A percentile compares a stretch with the other conserved stretches of the same genome.
Conservation (phyloP, 108 stramenopile genomes). For the Cyclotella kingstonii region DNA sequence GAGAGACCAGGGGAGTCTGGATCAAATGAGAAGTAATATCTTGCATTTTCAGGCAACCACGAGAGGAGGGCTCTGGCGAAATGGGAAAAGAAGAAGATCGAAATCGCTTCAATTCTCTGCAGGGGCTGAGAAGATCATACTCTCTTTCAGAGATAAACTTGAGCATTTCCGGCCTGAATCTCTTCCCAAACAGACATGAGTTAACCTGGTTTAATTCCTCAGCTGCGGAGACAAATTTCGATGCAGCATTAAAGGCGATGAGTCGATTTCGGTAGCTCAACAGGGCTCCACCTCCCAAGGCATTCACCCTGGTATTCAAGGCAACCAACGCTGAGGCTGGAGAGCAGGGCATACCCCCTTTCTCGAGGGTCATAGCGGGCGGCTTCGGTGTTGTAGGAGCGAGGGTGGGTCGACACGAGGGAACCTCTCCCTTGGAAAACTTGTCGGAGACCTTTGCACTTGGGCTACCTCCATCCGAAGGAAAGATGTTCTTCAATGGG, state of each 20-base stretch:
- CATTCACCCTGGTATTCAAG: constrained; percentile 35
- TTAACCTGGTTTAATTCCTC: constrained; percentile 19
- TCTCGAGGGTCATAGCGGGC: neutral
- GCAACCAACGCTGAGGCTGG: constrained; percentile 26
- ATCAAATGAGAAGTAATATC: neutral
- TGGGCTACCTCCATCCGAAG: neutral
- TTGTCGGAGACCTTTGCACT: constrained; percentile 5
- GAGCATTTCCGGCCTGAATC: constrained; percentile 9
- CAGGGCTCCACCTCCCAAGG: constrained; percentile 31
- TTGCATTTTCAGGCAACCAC: constrained; percentile 17
- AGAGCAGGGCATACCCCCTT: constrained; percentile 4
- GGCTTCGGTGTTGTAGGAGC: constrained; percentile 12
- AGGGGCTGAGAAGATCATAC: neutral
- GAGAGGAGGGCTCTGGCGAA: constrained; percentile 15
- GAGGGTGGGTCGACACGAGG: constrained; percentile 21
- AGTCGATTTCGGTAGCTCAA: constrained; percentile 11
- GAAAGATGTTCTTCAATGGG: neutral
- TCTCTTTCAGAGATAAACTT: constrained; percentile 3
- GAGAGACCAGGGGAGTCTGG: constrained; percentile 14
- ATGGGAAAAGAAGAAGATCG: constrained; percentile 19
- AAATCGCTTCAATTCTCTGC: constrained; percentile 10
- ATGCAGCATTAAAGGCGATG: constrained; percentile 15
- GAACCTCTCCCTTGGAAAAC: constrained; percentile 18
- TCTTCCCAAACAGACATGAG: constrained; percentile 26
- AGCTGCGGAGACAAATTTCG: constrained; percentile 11